Conservation (phyloP, 176 grass and related monocot species). For the Oropetium thomaeum region DNA sequence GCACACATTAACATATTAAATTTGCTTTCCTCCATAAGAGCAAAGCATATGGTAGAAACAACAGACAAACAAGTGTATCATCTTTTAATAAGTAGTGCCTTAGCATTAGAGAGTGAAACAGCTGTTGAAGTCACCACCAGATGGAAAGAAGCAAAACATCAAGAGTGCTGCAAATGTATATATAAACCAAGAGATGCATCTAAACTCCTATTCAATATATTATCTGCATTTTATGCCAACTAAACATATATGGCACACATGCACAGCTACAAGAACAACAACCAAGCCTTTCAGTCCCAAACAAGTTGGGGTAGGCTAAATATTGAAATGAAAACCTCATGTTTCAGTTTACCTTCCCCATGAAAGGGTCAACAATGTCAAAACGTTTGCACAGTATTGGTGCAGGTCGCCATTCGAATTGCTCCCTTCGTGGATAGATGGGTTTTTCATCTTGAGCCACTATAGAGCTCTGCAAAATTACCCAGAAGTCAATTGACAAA, state of each 20-base stretch:
- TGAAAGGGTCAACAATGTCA: conserved; percentile 91
- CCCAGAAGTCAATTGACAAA: conserved; percentile 30
- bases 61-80: neutral
- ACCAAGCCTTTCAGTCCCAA: too few species aligned
- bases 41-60: neutral
- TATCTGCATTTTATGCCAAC: too few species aligned
- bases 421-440: conserved; percentile 58
- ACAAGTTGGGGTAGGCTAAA: too few species aligned
- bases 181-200: conserved; percentile 9
- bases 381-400: conserved; percentile 95
- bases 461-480: conserved; percentile 44
- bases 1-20: neutral
- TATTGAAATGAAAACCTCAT: neutral
- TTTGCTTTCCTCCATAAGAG: neutral
- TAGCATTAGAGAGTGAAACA: neutral
- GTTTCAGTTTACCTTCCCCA: conserved; percentile 76
- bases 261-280: too few species aligned
- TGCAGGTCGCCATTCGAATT: conserved; percentile 82
- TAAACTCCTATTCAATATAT: neutral
- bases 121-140: neutral
- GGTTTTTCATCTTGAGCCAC: conserved; percentile 44
- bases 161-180: neutral
- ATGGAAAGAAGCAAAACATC: neutral
- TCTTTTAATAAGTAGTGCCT: neutral
- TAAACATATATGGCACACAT: neutral